A percentile compares a stretch with the other conserved stretches of the same genome.
Evolutionary conservation across 495 filamentous ascomycete species (phyloP).

Genomic region (Friedmanniomyces simplex): DNA sequence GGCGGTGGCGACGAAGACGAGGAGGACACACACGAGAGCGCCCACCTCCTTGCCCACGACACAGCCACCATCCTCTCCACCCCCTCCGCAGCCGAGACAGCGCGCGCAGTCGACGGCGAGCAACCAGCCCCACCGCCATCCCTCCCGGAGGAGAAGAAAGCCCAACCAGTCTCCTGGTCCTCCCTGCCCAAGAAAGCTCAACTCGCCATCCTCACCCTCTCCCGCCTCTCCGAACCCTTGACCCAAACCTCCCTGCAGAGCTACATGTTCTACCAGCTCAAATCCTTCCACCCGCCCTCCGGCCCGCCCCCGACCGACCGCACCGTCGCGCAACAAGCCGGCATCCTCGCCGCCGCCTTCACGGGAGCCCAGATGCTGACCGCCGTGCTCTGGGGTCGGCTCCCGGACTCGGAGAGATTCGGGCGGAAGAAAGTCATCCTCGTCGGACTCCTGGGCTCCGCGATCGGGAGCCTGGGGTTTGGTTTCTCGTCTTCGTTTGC

Average conservation of each 20-base stretch:
- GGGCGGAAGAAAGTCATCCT: slow-evolving; percentile 70
- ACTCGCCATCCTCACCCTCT: slow-evolving; percentile 60
- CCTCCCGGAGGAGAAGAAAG: slow-evolving; percentile 12
- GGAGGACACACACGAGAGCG: slow-evolving; percentile 4
- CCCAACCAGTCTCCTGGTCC: slow-evolving; percentile 30
- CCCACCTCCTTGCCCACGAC: background rate
- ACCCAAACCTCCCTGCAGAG: slow-evolving; percentile 65
- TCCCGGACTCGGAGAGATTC: slow-evolving; percentile 58
- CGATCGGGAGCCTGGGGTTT: slow-evolving; percentile 64
- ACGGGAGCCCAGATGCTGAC: slow-evolving; percentile 76
- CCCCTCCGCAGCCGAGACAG: background rate
- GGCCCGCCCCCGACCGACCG: slow-evolving; percentile 23
- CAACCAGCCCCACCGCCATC: background rate
- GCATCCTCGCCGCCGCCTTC: slow-evolving; percentile 68
- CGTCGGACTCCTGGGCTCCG: slow-evolving; percentile 63
- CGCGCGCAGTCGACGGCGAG: background rate
- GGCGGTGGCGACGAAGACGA: background rate
- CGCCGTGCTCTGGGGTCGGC: slow-evolving; percentile 72
- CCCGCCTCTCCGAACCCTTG: slow-evolving; percentile 68
- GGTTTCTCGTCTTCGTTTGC: slow-evolving; percentile 64
- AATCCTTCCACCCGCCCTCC: slow-evolving; percentile 34
- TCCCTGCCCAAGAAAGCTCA: slow-evolving; percentile 62
- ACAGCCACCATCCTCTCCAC: background rate
- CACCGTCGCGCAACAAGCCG: slow-evolving; percentile 62
- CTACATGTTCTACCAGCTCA: slow-evolving; percentile 49